Base-by-base conservation (phyloP, 768 basidiomycete genomes). In the Tricholomella constricta region DNA sequence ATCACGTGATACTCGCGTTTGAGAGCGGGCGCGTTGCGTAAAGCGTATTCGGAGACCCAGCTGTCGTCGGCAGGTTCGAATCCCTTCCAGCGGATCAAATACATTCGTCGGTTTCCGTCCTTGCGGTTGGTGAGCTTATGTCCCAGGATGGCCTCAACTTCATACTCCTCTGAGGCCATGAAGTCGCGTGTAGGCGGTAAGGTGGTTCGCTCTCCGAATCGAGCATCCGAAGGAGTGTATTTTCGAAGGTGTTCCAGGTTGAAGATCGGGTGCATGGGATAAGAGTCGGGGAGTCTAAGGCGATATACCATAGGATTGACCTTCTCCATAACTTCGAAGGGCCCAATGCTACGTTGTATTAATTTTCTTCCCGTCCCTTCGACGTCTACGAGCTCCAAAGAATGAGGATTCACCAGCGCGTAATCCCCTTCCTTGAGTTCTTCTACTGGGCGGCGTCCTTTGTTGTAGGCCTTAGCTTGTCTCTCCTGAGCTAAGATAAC, bases 221-320 rank as follows among this genome's bases (percentile, higher is more conserved):
- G 14, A 5, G 41, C 20, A 27, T 23, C 9, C 8, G 41, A 23
- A 6, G 22, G 41, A 6, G 22, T 23, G n/a, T 43, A 43, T 6
- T 20, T 15, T 26, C n/a, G 6, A 7, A 43, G 12, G 12, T 43
- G 41, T 11, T 43, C 17, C 5, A 43, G 10, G 12, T 43, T 43
- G 22, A 70, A 51, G 0, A 69, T 55, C 0, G 63, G 62, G 17
- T 64, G 62, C 59, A 63, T 64, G 2, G 63, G 64, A 35, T 65
- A 70, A 4, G 57, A 53, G 45, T 61, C 58, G 1, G 64, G 60
- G 0, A 69, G 57, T 0, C 59, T 53, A 1, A 69, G 41, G 0
- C 62, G 53, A 40, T 64, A 69, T 3, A 65, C 65, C 0, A 60
- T 12, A 0, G 62, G 61, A 31, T 63, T 65, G 2, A 71, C 52